A percentile compares a stretch with the other conserved stretches of the same genome.
Evolutionary conservation across 2,329 filamentous ascomycete genomes (phyloP).

Genomic region (Arthrobotrys iridis): DNA sequence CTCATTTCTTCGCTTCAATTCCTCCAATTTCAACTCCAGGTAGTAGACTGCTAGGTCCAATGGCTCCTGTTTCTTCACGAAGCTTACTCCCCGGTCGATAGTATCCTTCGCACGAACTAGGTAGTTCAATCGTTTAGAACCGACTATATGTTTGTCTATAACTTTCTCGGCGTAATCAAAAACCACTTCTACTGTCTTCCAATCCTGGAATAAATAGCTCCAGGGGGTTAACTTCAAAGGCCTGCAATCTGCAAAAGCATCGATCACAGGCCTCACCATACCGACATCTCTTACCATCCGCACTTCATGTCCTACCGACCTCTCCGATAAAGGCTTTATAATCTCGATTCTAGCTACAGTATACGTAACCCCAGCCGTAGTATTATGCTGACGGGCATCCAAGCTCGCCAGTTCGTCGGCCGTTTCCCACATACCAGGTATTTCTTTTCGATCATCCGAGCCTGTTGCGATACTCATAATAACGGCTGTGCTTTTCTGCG

Average conservation of each 20-base stretch:
- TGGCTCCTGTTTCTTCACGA: background rate
- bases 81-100: background rate
- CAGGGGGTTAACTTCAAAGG: constrained; percentile 33
- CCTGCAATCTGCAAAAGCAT: background rate
- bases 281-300: constrained; percentile 8
- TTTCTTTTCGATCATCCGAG: constrained; percentile 3
- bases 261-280: background rate
- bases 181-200: constrained; percentile 5
- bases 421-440: constrained; percentile 11
- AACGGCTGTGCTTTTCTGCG: constrained; percentile 19
- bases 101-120: background rate
- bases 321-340: background rate
- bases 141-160: constrained; percentile 9
- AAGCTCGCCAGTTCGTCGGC: background rate
- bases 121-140: background rate
- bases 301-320: background rate
- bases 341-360: constrained; percentile 18
- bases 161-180: background rate
- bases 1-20: background rate
- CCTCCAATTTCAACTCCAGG: constrained; percentile 5
- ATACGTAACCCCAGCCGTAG: background rate
- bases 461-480: constrained; percentile 23
- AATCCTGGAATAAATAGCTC: constrained; percentile 17
- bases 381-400: background rate
- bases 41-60: constrained; percentile 25